Base-by-base conservation (phyloP, 441 rosid species). In the Pelargonium myrrhifolium region DNA sequence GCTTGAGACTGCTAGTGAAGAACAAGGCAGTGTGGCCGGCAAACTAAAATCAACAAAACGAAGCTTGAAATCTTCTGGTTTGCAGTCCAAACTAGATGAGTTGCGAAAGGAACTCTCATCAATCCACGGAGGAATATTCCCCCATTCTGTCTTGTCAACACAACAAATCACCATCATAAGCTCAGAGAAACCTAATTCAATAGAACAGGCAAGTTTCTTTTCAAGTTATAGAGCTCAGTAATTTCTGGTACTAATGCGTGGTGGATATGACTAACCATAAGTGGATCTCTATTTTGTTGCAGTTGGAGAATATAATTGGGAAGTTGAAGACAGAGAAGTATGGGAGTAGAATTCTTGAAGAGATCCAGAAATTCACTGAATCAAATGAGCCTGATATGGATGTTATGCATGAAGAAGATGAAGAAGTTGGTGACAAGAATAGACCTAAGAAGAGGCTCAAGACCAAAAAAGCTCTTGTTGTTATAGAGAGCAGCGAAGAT, bases 241-340 rank as follows among this genome's bases (percentile, higher is more conserved):
- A 69, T 10, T 7, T 14, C 20, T 55, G 56, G 56, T 14, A 45
- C 24, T 22, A 20, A 9, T n/a, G n/a, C n/a, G 43, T 3, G 51
- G 20, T 37, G 20, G 55, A 18, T 15, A 4, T 40, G 15, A 8
- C n/a, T 12, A 40, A 17, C 18, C 35, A 24, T 42, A 20, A 37
- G 18, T 43, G 9, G 43, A 35, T 69, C 12, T 45, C 14, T 37
- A 68, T 42, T 60, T 59, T 56, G 55, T 66, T 80, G 83, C 90
- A 93, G 99, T 72, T 91, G 85, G 96, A 88, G 83, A 89, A 75
- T 68, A 82, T 89, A 31, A 86, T 91, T 65, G 99, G 99, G 65
- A 91, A 86, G 74, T 63, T 93, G 70, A 89, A 93, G 84, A 77
- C 91, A 12, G 87, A 79, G 17, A 93, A 83, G 72, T 93, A 85